These are phyloP conservation scores for Phytophthora capsici DNA, from an alignment of 352 stramenopile genomes.

Conservation along the genomic window DNA sequence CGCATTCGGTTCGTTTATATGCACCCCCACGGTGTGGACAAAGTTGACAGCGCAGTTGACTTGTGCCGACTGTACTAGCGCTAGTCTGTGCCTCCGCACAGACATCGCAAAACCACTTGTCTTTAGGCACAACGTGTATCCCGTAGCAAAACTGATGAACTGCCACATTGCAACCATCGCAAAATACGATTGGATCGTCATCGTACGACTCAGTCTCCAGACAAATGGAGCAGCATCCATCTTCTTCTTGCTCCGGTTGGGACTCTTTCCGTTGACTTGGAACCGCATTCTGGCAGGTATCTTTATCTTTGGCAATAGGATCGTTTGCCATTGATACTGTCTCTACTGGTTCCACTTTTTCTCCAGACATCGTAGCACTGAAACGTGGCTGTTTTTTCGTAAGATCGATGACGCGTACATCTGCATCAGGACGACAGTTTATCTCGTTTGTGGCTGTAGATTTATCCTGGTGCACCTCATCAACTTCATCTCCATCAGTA, in stretches of 20 bases:
- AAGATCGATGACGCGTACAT: constrained; percentile 14
- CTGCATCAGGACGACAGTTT: background rate
- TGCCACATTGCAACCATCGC: constrained; percentile 85
- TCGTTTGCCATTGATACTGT: background rate
- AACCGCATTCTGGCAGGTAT: background rate
- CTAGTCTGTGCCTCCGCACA: constrained; percentile 31
- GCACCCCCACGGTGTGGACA: constrained; percentile 71
- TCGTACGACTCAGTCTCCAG: constrained; percentile 81
- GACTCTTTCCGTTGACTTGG: constrained; percentile 12
- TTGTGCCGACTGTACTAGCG: background rate
- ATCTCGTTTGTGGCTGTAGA: constrained; percentile 6
- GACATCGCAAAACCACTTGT: constrained; percentile 87
- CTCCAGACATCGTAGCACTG: background rate
- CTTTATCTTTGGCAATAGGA: background rate
- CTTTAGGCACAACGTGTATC: constrained; percentile 63
- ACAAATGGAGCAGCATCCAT: constrained; percentile 78
- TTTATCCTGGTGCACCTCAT: constrained; percentile 16
- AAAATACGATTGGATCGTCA: constrained; percentile 92
- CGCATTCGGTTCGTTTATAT: constrained; percentile 68
- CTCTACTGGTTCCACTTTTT: background rate
- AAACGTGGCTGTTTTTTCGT: background rate
- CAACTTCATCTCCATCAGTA: constrained; percentile 34
- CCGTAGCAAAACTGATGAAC: constrained; percentile 93
- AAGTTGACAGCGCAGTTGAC: constrained; percentile 49
- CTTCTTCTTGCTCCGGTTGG: constrained; percentile 29